Base-by-base conservation (phyloP, 2,329 filamentous ascomycete species). In the Cordyceps javanica region DNA sequence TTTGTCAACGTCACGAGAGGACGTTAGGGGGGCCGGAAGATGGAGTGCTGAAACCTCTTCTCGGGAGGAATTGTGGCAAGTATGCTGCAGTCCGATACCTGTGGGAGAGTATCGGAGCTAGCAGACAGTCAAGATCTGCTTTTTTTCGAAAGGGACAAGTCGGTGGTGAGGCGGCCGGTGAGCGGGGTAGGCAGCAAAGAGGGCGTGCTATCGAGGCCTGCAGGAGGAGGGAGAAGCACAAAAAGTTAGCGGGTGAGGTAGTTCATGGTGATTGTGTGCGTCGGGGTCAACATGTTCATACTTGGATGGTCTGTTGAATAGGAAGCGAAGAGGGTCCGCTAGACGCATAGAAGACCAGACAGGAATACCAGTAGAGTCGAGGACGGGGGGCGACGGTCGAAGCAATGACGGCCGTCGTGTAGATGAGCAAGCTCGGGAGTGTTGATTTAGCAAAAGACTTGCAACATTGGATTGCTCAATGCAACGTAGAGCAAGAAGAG, bases 11-110 rank as follows among this genome's bases (percentile, higher is more conserved):
- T 82, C 87, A 80, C 77, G 68, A 74, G 77, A 80, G 83, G 81
- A 85, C 87, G 89, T 94, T 97, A 97, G 77, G 93, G 92, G 78
- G 93, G 92, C 74, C 90, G 86, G 72, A 87, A 87, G 74, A 92
- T 86, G 70, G 87, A 86, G 70, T 92, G 86, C 75, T 89, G 87
- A 76, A 90, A 88, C 77, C 86, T 84, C 83, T 90, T 88, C 77
- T 80, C 82, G 78, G 83, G 87, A 80, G 88, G 87, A 96, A 96
- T 96, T 76, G 81, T 96, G 91, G 79, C 85, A 85, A 82, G 77
- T 74, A 71, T 70, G 69, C 70, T 82, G 74, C 78, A 86, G 86
- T 83, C 88, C 89, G 89, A 95, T 92, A 91, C 87, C 81, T 75
- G 78, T 82, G 78, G 75, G 67, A 73, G 82, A 89, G 87, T 92